phyloP scores from a whole-genome alignment of 225 moss, liverwort and hornwort species.

The Pseudoscleropodium purum region DNA sequence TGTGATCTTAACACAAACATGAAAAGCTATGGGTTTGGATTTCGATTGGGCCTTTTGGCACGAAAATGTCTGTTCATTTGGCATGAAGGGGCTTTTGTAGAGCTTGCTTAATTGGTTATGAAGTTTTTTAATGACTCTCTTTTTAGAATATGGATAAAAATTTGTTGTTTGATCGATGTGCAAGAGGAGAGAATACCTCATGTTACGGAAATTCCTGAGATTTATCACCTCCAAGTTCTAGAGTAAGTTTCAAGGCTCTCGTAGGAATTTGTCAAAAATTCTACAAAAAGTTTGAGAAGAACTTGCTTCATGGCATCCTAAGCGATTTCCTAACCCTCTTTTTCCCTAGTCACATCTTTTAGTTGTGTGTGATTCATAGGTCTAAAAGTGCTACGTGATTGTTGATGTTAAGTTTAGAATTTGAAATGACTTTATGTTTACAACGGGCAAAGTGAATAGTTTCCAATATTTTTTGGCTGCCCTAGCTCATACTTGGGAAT shows the following conservation, averaged over 20 bases:
- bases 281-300: no score
- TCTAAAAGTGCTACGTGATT: not conserved
- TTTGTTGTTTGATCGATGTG: not conserved
- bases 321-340: no score
- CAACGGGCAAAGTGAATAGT: not conserved
- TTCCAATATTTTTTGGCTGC: not conserved
- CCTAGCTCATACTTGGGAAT: no score
- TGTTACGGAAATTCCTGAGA: not conserved
- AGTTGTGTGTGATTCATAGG: not conserved
- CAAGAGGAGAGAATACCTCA: not conserved
- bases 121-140: not conserved
- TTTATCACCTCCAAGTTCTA: not conserved
- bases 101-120: not conserved
- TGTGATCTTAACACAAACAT: not conserved
- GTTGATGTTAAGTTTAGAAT: not conserved
- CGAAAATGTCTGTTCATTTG: not conserved
- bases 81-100: not conserved
- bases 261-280: not conserved
- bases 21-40: not conserved
- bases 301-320: no score
- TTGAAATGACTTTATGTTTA: not conserved
- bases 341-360: not conserved
- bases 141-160: no score
- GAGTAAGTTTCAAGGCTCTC: not conserved
- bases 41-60: no score